Evolutionary conservation across 257 asterid genomes (phyloP), one percentile per base, ranked within the genome.

Genomic region (Fraxinus cuspidata): DNA sequence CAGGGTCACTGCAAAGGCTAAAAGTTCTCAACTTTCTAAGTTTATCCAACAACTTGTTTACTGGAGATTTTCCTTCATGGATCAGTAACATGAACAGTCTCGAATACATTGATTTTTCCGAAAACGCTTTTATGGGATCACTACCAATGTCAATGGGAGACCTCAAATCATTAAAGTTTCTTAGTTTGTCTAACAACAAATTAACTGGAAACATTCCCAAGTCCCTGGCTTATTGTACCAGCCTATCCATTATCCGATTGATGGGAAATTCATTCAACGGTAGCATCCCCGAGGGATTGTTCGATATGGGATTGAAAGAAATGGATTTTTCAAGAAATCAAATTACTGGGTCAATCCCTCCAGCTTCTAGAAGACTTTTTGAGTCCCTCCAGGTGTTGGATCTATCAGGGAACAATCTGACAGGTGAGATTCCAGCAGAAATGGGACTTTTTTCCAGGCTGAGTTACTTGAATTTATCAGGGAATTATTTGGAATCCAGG

Each of bases 41-140:
- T 73, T 60, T 90, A 32, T 83, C 92, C 21, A 81, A 84, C 65
- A 95, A 95, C 56, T 29, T 84, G 56, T 69, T 95, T 35, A 71
- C 76, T 66, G 99, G 98, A 65, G 89, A 79, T 18, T 92, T 95
- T 78, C 99, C 99, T 72, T 81, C 68, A 23, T 92, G 98, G 98
- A 85, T 93, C 64, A 77, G 82, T 7, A 81, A 83, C 25, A 44
- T 89, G 82, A 79, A 69, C 78, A 83, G 84, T 80, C 82, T 95
- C 69, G 88, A 90, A 29, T 67, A 68, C 78, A 0, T 88, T 0
- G 97, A 95, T 81, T 51, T 95, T 18, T 88, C 98, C 1, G 83
- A 85, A 79, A 95, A 95, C 60, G 83, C 70, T 63, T 70, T 95
- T 3, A 82, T 81, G 1, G 96, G 98, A 3, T 64, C 88, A 10